Percentiles rank a stretch among this genome's conserved stretches.
These are phyloP conservation scores for Diaporthe citrichinensis DNA, from an alignment of 2,329 filamentous ascomycete species.

Conservation along the genomic window DNA sequence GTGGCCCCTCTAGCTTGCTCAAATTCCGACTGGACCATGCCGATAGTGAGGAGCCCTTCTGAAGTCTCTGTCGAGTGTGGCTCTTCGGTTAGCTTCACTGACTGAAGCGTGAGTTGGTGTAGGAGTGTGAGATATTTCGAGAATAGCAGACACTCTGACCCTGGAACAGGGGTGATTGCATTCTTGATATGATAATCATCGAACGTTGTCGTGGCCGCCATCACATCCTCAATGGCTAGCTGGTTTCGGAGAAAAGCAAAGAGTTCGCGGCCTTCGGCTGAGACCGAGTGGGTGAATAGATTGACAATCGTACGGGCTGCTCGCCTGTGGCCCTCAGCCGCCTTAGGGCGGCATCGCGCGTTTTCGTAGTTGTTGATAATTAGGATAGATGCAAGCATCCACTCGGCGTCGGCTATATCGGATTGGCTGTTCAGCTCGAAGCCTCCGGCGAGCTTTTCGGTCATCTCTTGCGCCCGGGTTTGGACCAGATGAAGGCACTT, in stretches of 20 bases:
- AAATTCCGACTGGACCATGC: background rate
- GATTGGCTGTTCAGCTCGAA: background rate
- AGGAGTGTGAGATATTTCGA: constrained; percentile 12
- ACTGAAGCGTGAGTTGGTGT: constrained; percentile 5
- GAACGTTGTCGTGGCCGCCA: constrained; percentile 1
- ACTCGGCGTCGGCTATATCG: constrained; percentile 18
- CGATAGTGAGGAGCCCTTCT: background rate
- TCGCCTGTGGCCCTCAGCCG: constrained; percentile 9
- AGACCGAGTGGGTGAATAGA: background rate
- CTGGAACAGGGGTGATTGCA: background rate
- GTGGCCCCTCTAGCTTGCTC: constrained; percentile 21
- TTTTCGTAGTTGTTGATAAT: constrained; percentile 19
- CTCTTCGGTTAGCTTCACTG: background rate
- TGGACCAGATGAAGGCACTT: constrained; percentile 10
- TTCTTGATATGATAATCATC: background rate
- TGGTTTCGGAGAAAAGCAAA: constrained; percentile 5
- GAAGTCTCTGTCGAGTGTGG: too few relatives aligned
- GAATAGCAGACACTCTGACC: background rate
- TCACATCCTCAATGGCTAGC: background rate
- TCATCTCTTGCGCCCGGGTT: constrained; percentile 4
- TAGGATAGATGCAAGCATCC: constrained; percentile 10
- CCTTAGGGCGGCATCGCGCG: background rate
- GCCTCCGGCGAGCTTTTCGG: background rate
- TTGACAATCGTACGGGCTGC: constrained; percentile 13
- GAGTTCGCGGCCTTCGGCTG: background rate